Evolutionary conservation across 1,284 basidiomycete species (phyloP).

Genomic region (Ustilago tritici): DNA sequence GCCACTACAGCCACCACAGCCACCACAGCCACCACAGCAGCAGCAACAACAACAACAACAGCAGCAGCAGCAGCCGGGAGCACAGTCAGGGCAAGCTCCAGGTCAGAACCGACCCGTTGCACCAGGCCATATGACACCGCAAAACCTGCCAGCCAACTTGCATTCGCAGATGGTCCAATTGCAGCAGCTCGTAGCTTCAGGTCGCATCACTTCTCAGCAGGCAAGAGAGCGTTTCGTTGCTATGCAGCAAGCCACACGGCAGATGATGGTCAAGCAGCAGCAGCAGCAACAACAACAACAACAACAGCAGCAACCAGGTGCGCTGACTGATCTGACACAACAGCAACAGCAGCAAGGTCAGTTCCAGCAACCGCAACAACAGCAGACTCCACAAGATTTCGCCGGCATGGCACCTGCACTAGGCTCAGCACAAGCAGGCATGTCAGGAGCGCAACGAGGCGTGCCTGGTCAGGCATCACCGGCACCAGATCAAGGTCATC

Average conservation of each 20-base stretch:
- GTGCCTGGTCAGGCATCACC: constrained; percentile 30
- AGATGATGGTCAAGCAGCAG: constrained; percentile 52
- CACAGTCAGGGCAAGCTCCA: constrained; percentile 4
- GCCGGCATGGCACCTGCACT: constrained; percentile 31
- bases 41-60: constrained; percentile 5
- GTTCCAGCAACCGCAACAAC: constrained; percentile 16
- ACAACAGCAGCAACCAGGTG: constrained; percentile 15
- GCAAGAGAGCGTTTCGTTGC: constrained; percentile 59
- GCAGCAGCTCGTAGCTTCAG: constrained; percentile 52
- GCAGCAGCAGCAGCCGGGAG: constrained; percentile 12
- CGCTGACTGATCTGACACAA: constrained; percentile 12
- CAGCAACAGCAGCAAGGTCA: constrained; percentile 14
- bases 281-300: constrained; percentile 30
- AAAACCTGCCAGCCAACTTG: constrained; percentile 47
- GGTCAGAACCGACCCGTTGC: constrained; percentile 23
- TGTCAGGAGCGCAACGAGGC: constrained; percentile 17
- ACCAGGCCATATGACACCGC: constrained; percentile 23
- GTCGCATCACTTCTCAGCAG: constrained; percentile 62
- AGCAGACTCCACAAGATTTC: constrained; percentile 18
- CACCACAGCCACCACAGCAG: constrained; percentile 13
- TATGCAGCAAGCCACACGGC: constrained; percentile 57
- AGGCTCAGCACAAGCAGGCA: constrained; percentile 6
- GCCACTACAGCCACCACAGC: background rate
- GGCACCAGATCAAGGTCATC: constrained; percentile 27
- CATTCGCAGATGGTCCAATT: constrained; percentile 60